Conservation (phyloP, 2,329 filamentous ascomycete species). For the Cylindrodendrum hubeiense region DNA sequence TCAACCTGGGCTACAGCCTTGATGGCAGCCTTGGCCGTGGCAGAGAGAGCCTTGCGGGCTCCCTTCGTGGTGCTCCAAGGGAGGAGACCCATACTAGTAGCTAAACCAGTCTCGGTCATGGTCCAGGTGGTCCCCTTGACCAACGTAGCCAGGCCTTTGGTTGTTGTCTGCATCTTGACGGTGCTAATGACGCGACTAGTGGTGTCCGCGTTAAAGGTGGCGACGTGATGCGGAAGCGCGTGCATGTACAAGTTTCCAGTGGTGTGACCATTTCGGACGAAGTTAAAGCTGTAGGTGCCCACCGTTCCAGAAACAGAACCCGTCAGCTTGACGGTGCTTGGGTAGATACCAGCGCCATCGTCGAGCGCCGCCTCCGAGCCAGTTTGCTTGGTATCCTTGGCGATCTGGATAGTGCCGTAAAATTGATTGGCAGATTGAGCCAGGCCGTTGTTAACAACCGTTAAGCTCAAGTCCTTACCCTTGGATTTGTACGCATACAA, state of each 20-base stretch:
- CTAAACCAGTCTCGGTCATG: slow-evolving; percentile 80
- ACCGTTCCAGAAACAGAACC: slow-evolving; percentile 69
- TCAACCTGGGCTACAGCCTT: slow-evolving; percentile 76
- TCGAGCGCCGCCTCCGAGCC: slow-evolving; percentile 79
- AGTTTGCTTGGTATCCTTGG: slow-evolving; percentile 75
- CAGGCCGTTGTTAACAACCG: slow-evolving; percentile 73
- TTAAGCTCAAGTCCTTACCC: slow-evolving; percentile 74
- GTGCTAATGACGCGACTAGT: slow-evolving; percentile 62
- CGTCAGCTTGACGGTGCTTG: slow-evolving; percentile 72
- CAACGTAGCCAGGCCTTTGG: slow-evolving; percentile 83
- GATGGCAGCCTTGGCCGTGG: slow-evolving; percentile 70
- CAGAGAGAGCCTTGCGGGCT: slow-evolving; percentile 60
- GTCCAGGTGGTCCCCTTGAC: slow-evolving; percentile 82
- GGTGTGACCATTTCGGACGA: slow-evolving; percentile 76
- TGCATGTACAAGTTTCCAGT: slow-evolving; percentile 81
- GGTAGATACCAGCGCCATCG: slow-evolving; percentile 79
- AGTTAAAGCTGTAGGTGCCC: slow-evolving; percentile 81
- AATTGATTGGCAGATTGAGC: slow-evolving; percentile 77
- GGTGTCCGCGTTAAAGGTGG: slow-evolving; percentile 75
- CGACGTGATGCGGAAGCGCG: slow-evolving; percentile 86
- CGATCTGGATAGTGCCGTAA: slow-evolving; percentile 83
- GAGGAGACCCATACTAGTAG: slow-evolving; percentile 79
- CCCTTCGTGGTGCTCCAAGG: slow-evolving; percentile 77
- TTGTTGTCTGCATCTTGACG: slow-evolving; percentile 80
- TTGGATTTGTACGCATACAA: slow-evolving; percentile 77